Evolutionary conservation across 192 early-diverging fungal species (phyloP).

Genomic region (Spinellus fusiger): DNA sequence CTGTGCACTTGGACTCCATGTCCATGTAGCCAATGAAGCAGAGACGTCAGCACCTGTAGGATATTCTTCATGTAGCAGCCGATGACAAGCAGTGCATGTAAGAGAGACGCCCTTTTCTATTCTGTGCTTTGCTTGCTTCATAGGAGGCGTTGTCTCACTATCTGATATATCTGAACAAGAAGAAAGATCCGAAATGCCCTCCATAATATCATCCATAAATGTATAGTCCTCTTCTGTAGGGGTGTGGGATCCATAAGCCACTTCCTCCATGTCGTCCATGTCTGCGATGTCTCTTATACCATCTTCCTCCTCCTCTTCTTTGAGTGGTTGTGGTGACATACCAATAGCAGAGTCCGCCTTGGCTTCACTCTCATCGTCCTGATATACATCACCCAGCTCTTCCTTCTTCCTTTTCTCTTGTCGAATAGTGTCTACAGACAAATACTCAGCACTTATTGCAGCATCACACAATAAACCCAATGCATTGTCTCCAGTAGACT

Average conservation of each 20-base stretch:
- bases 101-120: slow-evolving; percentile 2
- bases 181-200: slow-evolving; percentile 21
- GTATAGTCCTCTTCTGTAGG: background rate
- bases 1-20: slow-evolving; percentile 21
- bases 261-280: background rate
- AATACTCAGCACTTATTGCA: slow-evolving; percentile 18
- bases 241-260: background rate
- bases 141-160: slow-evolving; percentile 5
- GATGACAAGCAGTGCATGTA: slow-evolving; percentile 17
- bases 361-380: slow-evolving; percentile 4
- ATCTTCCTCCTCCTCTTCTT: slow-evolving; percentile 5
- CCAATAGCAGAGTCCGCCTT: slow-evolving; percentile 15
- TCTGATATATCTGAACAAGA: slow-evolving; percentile 12
- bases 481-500: background rate
- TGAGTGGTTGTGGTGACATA: slow-evolving; percentile 2
- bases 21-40: slow-evolving; percentile 19
- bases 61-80: slow-evolving; percentile 11
- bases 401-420: background rate
- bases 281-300: background rate
- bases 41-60: slow-evolving; percentile 1
- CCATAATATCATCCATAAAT: slow-evolving; percentile 16
- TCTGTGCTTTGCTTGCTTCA: slow-evolving; percentile 1
- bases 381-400: background rate
- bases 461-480: slow-evolving; percentile 18
- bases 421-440: slow-evolving; percentile 1